Percentiles rank a stretch among this genome's conserved stretches.
Evolutionary conservation across 1,139 yeast genomes (phyloP).

Genomic region (Candida tropicalis): DNA sequence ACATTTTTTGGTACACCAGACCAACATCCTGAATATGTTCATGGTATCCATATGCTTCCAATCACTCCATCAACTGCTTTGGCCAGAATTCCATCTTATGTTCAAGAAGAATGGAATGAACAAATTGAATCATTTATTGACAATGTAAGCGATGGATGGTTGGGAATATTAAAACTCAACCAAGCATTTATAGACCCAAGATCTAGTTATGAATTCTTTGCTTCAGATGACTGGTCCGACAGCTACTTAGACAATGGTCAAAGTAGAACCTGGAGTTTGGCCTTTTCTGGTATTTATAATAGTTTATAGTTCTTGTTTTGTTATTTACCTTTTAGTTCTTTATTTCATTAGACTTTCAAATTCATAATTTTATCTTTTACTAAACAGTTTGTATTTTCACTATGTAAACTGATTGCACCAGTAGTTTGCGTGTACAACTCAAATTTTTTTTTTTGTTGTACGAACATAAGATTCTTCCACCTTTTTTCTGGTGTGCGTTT

Average conservation of each 20-base stretch:
- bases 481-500: too few species aligned
- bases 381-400: too few species aligned
- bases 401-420: too few species aligned
- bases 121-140: constrained; percentile 52
- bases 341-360: not conserved
- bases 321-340: not conserved
- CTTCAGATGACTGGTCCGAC: constrained; percentile 28
- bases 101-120: constrained; percentile 77
- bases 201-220: constrained; percentile 69
- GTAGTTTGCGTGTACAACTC: too few species aligned
- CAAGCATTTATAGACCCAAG: constrained; percentile 75
- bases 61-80: constrained; percentile 82
- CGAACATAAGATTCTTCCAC: too few species aligned
- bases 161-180: constrained; percentile 78
- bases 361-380: too few species aligned
- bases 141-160: constrained; percentile 78
- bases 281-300: constrained; percentile 56
- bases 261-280: constrained; percentile 86
- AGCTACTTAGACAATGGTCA: constrained; percentile 81
- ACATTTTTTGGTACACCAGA: constrained; percentile 53
- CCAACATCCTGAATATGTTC: constrained; percentile 70
- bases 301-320: constrained; percentile 2
- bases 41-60: constrained; percentile 92
- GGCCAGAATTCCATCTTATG: constrained; percentile 70
- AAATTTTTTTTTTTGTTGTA: too few species aligned